phyloP scores from a whole-genome alignment of 805 yeast genomes.

The Saccharomyces eubayanus region DNA sequence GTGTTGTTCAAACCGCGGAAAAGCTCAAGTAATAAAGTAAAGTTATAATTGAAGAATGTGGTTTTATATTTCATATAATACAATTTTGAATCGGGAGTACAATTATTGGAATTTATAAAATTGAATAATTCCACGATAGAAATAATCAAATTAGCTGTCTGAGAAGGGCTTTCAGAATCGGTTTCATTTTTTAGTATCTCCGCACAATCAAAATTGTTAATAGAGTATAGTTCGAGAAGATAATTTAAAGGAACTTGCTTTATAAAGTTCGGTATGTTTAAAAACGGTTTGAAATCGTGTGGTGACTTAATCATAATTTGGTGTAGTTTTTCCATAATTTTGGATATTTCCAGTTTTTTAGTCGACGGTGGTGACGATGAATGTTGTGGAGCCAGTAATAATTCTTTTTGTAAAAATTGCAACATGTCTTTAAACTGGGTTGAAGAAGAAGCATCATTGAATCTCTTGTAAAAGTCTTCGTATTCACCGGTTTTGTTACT shows the following conservation, averaged over 20 bases:
- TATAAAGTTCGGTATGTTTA: slow-evolving; percentile 22
- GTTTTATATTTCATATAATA: slow-evolving; percentile 27
- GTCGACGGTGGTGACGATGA: not conserved
- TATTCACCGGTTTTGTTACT: not conserved
- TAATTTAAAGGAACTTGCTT: slow-evolving; percentile 21
- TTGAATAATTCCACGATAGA: slow-evolving; percentile 10
- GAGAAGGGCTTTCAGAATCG: slow-evolving; percentile 9
- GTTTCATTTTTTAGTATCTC: slow-evolving; percentile 11
- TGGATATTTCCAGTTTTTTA: slow-evolving; percentile 8
- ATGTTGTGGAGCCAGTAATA: slow-evolving; percentile 1
- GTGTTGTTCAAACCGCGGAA: not conserved
- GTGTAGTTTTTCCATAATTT: slow-evolving; percentile 14
- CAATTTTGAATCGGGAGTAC: slow-evolving; percentile 5
- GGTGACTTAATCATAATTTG: slow-evolving; percentile 24
- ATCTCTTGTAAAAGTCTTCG: not conserved
- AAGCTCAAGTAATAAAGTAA: slow-evolving; percentile 9
- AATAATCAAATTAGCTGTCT: not conserved
- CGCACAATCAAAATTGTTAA: slow-evolving; percentile 18
- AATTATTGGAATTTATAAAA: slow-evolving; percentile 8
- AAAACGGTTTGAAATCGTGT: slow-evolving; percentile 24
- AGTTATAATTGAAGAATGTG: slow-evolving; percentile 20
- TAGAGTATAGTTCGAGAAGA: slow-evolving; percentile 28
- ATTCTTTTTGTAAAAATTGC: slow-evolving; percentile 14
- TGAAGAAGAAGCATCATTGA: not conserved
- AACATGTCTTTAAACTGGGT: slow-evolving; percentile 8